phyloP scores from a whole-genome alignment of 2,329 filamentous ascomycete species.

The Fusarium keratoplasticum region DNA sequence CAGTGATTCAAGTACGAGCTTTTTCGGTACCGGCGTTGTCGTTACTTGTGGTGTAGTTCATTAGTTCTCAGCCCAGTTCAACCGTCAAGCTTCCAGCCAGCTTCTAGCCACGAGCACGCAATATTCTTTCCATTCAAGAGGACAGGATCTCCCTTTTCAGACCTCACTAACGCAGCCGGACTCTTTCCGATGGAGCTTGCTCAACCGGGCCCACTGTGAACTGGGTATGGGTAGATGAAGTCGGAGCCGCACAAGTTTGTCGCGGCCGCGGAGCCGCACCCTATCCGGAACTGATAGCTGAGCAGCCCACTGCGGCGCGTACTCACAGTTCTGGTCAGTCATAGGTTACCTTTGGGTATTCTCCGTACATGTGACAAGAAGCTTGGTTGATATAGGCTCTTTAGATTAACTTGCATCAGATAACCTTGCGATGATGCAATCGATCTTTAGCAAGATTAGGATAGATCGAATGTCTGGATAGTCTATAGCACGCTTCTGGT shows the following conservation, averaged over 20 bases:
- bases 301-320: neutral
- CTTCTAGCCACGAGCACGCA: neutral
- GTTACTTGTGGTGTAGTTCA: neutral
- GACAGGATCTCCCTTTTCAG: neutral
- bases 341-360: neutral
- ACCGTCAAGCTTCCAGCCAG: neutral
- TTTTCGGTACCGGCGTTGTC: neutral
- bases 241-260: neutral
- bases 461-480: neutral
- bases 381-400: neutral
- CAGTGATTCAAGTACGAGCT: neutral
- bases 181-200: neutral
- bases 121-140: neutral
- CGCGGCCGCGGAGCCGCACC: neutral
- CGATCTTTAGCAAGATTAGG: neutral
- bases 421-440: neutral
- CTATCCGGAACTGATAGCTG: neutral
- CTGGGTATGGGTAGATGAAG: neutral
- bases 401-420: neutral
- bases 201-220: neutral
- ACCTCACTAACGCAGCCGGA: neutral
- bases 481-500: neutral
- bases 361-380: neutral
- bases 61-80: neutral
- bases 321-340: neutral